These are phyloP conservation scores for Penicillium maclennaniae DNA, from an alignment of 495 filamentous ascomycete species.

Conservation along the genomic window DNA sequence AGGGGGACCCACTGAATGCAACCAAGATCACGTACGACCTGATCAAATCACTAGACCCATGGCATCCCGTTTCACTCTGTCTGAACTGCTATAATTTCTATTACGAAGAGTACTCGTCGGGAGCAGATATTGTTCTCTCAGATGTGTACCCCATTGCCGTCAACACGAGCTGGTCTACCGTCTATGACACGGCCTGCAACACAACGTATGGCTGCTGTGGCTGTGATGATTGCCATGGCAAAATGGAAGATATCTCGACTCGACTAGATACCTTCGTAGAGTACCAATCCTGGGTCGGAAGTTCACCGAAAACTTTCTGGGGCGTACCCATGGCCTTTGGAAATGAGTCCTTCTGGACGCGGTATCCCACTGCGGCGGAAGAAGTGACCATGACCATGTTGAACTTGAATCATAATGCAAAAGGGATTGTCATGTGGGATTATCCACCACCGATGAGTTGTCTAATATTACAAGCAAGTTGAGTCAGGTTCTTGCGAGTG, in stretches of 20 bases:
- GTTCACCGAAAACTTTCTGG: conserved; percentile 51
- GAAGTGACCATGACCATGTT: conserved; percentile 57
- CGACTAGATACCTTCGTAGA: conserved; percentile 49
- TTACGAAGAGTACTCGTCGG: conserved; percentile 56
- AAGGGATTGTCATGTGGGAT: conserved; percentile 43
- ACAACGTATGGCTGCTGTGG: conserved; percentile 66
- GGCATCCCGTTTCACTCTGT: conserved; percentile 62
- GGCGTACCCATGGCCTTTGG: conserved; percentile 63
- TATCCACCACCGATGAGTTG: conserved; percentile 26
- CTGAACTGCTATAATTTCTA: conserved; percentile 71
- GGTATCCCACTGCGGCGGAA: conserved; percentile 53
- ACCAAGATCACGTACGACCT: conserved; percentile 37
- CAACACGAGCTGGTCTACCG: conserved; percentile 43
- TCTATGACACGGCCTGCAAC: conserved; percentile 55
- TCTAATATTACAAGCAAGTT: conserved; percentile 17
- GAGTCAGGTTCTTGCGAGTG: conserved; percentile 16
- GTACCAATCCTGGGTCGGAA: conserved; percentile 27
- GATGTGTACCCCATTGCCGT: conserved; percentile 65
- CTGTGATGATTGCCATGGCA: conserved; percentile 62
- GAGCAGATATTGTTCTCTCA: conserved; percentile 62
- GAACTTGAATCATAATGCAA: conserved; percentile 60
- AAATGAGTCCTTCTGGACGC: conserved; percentile 57
- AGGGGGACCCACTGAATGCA: conserved; percentile 53
- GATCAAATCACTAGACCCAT: conserved; percentile 58
- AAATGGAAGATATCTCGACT: conserved; percentile 50